Evolutionary conservation across 148 eudicot species (phyloP), one percentile per base, ranked within the genome.

Genomic region (Silene uniflora): DNA sequence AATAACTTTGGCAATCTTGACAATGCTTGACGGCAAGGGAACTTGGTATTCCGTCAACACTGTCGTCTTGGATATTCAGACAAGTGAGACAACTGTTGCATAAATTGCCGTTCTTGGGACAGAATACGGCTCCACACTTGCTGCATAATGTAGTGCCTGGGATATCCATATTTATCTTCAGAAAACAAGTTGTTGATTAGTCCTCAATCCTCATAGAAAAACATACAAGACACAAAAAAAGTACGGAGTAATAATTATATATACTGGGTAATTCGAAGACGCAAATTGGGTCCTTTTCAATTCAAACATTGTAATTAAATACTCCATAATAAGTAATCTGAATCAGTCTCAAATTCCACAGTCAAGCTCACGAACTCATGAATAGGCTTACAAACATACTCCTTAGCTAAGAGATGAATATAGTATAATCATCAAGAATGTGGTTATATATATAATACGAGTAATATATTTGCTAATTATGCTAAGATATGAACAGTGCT

Each of bases 1-100:
- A 78, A 42, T 66, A 73, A n/a, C 58, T 58, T 2, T 60, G 22
- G 63, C 77, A 78, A 22, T 52, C 12, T 5, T 19, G 67, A 25
- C 81, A 78, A 18, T 66, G 24, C 22, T 3, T 10, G 27, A 78
- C 14, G 16, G 7, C 5, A 27, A 56, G 0, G 13, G 1, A 1
- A 3, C 14, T 65, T 66, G 76, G 76, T 58, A 73, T 0, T 64
- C 52, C 25, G 10, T 3, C 47, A 0, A 10, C 18, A 56, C 8
- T 23, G 66, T 55, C 23, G 52, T 54, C 25, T 6, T 19, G 69
- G 69, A 16, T 61, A 61, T 61, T 65, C 21, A 65, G 42, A 65
- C 69, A 65, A 1, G 19, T 32, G 69, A 65, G 42, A 65, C 69
- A 65, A 7, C 21, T 32, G 69, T 32, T 65, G 46, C 69, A 65